Conservation (phyloP, 2,329 filamentous ascomycete genomes). For the Emericellopsis atlantica region DNA sequence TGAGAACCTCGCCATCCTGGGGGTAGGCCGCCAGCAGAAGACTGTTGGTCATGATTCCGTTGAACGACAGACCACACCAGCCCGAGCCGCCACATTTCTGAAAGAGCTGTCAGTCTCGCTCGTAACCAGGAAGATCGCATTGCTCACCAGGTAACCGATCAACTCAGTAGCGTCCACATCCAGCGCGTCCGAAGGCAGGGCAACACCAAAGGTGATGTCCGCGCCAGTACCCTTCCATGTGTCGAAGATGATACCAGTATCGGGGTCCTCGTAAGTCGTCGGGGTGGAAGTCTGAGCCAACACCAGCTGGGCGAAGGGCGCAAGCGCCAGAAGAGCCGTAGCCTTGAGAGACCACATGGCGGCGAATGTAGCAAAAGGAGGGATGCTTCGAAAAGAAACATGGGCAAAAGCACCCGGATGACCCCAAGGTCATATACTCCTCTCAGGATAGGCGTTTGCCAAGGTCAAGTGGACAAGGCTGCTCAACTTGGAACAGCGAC, state of each 20-base stretch:
- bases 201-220: conserved; percentile 40
- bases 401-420: background rate
- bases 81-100: conserved; percentile 35
- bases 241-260: conserved; percentile 40
- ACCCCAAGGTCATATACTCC: background rate
- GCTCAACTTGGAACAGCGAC: background rate
- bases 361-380: background rate
- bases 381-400: background rate
- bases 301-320: conserved; percentile 4
- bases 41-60: conserved; percentile 42
- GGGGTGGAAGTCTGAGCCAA: conserved; percentile 6
- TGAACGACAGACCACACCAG: conserved; percentile 46
- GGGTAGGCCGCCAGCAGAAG: conserved; percentile 48
- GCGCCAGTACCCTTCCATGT: conserved; percentile 30
- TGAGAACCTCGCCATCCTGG: conserved; percentile 36
- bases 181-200: conserved; percentile 34
- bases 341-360: conserved; percentile 4
- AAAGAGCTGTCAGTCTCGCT: conserved; percentile 3
- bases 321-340: conserved; percentile 5
- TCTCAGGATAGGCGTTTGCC: background rate
- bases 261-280: conserved; percentile 25
- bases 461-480: background rate
- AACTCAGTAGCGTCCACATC: conserved; percentile 39
- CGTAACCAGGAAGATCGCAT: background rate
- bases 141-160: conserved; percentile 41